Evolutionary conservation across 352 stramenopile species (phyloP).

Genomic region (Phytophthora tubulina): DNA sequence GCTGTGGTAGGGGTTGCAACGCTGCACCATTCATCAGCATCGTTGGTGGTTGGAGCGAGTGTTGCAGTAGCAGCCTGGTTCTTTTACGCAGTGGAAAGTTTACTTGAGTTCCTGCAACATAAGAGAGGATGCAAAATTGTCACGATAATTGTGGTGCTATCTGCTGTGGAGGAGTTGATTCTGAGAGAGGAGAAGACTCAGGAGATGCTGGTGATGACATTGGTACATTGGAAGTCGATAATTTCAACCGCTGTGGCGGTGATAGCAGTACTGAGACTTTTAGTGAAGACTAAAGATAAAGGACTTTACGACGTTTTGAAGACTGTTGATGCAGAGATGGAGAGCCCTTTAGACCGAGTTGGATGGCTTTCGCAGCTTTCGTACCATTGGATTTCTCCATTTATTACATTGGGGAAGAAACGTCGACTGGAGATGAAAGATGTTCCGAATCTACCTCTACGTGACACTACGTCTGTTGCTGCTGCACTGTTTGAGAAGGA

Average conservation of each 20-base stretch:
- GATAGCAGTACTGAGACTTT: conserved; percentile 26
- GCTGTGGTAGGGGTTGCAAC: conserved; percentile 36
- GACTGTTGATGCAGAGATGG: conserved; percentile 1
- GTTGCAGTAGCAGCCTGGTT: conserved; percentile 40
- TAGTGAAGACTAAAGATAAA: neutral
- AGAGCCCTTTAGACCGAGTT: conserved; percentile 64
- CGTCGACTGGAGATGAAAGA: conserved; percentile 71
- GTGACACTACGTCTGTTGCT: conserved; percentile 61
- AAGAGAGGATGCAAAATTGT: conserved; percentile 26
- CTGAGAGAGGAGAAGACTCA: neutral
- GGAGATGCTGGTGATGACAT: neutral
- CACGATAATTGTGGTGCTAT: conserved; percentile 35
- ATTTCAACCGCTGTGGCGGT: neutral
- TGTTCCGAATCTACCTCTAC: conserved; percentile 57
- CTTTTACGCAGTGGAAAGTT: conserved; percentile 45
- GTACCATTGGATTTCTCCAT: conserved; percentile 74
- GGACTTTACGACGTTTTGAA: conserved; percentile 3
- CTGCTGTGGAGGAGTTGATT: conserved; percentile 26
- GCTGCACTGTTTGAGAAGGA: conserved; percentile 54
- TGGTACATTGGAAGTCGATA: conserved; percentile 27
- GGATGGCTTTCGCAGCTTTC: conserved; percentile 68
- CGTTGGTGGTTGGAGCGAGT: conserved; percentile 44
- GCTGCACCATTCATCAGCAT: conserved; percentile 40
- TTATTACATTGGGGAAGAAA: conserved; percentile 61
- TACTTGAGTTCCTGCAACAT: conserved; percentile 37